Percentiles rank a stretch among this genome's conserved stretches.
Evolutionary conservation across 352 stramenopile species (phyloP).

Genomic region (Elongisporangium anandrum): DNA sequence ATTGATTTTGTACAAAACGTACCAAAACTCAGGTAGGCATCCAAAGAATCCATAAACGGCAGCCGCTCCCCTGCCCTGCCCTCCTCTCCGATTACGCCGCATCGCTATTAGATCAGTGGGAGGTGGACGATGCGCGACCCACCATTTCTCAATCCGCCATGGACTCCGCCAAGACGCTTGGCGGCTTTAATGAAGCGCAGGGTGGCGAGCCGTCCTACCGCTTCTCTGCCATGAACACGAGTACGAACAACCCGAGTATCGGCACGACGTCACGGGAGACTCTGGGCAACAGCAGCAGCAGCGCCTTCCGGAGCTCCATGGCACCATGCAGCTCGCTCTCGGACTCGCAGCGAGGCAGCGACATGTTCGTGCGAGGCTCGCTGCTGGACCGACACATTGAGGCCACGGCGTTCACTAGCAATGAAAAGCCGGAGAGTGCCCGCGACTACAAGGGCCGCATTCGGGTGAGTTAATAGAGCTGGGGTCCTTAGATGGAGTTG

Average conservation of each 20-base stretch:
- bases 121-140: neutral
- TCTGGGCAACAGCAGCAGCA: neutral
- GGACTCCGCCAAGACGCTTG: too few relatives aligned
- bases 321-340: neutral
- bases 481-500: too few relatives aligned
- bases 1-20: too few relatives aligned
- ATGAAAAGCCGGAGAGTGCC: constrained; percentile 31
- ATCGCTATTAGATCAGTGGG: too few relatives aligned
- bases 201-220: neutral
- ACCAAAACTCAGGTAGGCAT: neutral
- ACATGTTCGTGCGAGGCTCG: constrained; percentile 38
- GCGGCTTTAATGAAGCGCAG: too few relatives aligned
- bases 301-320: neutral
- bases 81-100: neutral
- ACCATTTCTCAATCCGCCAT: neutral
- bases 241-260: neutral
- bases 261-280: neutral
- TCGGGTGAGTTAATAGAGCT: constrained; percentile 17
- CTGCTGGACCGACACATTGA: constrained; percentile 47
- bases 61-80: neutral
- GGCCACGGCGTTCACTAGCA: constrained; percentile 8
- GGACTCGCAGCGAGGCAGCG: neutral
- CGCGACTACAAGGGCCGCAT: constrained; percentile 71
- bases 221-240: neutral
- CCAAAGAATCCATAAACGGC: neutral